Base-by-base conservation (phyloP, 495 filamentous ascomycete genomes). In the Penicillium antarcticum region DNA sequence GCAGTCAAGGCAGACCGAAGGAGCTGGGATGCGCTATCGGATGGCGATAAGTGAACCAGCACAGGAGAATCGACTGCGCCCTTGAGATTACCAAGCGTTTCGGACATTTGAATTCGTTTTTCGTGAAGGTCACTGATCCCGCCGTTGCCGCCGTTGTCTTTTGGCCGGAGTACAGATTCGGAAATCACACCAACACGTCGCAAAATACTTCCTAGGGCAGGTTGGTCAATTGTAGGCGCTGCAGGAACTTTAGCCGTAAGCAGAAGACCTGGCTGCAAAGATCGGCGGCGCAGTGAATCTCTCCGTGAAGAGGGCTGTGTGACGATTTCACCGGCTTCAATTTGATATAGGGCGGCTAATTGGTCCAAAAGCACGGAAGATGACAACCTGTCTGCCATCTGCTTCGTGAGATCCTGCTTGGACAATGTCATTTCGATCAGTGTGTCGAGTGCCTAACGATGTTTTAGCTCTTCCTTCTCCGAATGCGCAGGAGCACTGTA, bases 181-280 rank as follows among this genome's bases (percentile, higher is more conserved):
- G 57, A 53, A 8, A 66, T 59, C 16, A 76, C 36, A 1, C 71
- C 74, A 11, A 71, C 52, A 13, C 70, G 72, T 23, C 72, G 71
- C 41, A 75, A 48, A 13, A 75, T 49, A 29, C 56, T 66, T 36
- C 70, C 67, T 3, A 76, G 51, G 23, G 56, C 58, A 11, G 66
- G 66, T 32, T 62, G 62, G 21, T 69, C 61, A 2, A 53, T 52
- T 8, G 52, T 33, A 7, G 57, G 35, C 8, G 34, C 26, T 12
- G 44, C 48, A 21, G 54, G 61, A 14, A 50, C 42, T 23, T 61
- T 52, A 32, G 61, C 46, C 17, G 45, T 44, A n/a, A 56, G 40
- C 14, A 55, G 18, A 4, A 54, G 23, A 5, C 52, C 51, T 32
- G 62, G 51, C 40, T 60, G 67, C 23, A 59, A 37, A 4, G 65